Evolutionary conservation across 2,329 filamentous ascomycete species (phyloP).

Genomic region (Mollisia scopiformis): DNA sequence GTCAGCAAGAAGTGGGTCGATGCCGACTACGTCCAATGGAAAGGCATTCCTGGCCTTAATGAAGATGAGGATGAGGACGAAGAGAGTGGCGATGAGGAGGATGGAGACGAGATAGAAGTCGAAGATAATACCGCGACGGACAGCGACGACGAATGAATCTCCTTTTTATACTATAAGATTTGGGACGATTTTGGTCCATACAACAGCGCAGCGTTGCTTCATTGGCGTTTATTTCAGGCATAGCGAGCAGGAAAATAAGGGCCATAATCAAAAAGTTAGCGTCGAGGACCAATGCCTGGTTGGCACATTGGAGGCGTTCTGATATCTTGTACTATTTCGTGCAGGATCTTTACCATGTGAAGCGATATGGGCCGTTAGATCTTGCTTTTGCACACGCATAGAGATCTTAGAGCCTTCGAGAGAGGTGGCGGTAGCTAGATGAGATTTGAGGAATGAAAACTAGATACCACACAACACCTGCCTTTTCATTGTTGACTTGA

Average conservation of each 20-base stretch:
- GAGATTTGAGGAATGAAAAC: not conserved
- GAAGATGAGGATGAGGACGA: constrained; percentile 55
- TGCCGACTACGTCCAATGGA: constrained; percentile 81
- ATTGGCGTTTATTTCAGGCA: constrained; percentile 5
- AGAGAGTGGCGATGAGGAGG: constrained; percentile 33
- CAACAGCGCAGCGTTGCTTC: constrained; percentile 2
- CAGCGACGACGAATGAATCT: constrained; percentile 27
- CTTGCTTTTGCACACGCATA: not conserved
- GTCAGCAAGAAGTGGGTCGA: constrained; percentile 87
- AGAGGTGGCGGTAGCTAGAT: not conserved
- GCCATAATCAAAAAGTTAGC: constrained; percentile 10
- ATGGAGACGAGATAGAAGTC: constrained; percentile 22
- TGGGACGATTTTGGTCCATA: not conserved
- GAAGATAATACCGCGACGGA: constrained; percentile 30
- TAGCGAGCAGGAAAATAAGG: constrained; percentile 9
- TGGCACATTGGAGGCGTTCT: constrained; percentile 20
- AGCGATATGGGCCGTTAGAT: not conserved
- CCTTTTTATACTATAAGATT: not conserved
- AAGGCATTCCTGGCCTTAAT: constrained; percentile 69
- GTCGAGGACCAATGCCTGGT: constrained; percentile 19
- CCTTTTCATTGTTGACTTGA: too few relatives aligned
- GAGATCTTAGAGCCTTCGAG: not conserved
- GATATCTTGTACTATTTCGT: constrained; percentile 11
- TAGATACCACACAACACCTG: too few relatives aligned
- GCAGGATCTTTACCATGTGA: not conserved